Evolutionary conservation across 2,329 filamentous ascomycete genomes (phyloP).

Genomic region (Beauveria medogensis): DNA sequence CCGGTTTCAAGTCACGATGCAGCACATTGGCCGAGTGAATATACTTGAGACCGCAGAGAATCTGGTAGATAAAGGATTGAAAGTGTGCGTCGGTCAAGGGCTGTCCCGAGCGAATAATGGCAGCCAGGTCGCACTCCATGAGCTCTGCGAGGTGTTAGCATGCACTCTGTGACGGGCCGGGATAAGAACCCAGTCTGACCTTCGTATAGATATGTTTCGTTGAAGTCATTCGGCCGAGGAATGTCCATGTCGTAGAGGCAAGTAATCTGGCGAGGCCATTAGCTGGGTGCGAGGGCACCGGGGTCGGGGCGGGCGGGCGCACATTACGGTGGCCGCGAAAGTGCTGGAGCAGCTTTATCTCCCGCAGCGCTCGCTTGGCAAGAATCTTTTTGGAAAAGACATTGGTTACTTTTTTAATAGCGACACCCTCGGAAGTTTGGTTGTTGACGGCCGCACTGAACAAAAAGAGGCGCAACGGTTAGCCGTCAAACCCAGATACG

Average conservation of each 20-base stretch:
- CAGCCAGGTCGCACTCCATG: constrained; percentile 98
- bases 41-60: constrained; percentile 96
- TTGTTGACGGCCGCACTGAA: constrained; percentile 83
- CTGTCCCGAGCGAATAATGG: constrained; percentile 95
- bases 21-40: constrained; percentile 98
- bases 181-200: constrained; percentile 45
- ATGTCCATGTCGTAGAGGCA: constrained; percentile 99
- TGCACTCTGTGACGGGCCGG: neutral
- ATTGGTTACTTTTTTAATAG: constrained; percentile 99
- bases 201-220: constrained; percentile 98
- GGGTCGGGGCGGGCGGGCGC: constrained; percentile 24
- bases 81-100: constrained; percentile 97
- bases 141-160: constrained; percentile 54
- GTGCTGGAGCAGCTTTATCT: constrained; percentile 98
- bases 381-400: constrained; percentile 99
- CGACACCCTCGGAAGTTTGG: constrained; percentile 84
- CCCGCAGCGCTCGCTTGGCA: constrained; percentile 91
- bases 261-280: constrained; percentile 65
- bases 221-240: constrained; percentile 93
- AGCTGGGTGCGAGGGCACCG: constrained; percentile 21
- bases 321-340: constrained; percentile 87
- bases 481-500: neutral
- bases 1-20: constrained; percentile 93
- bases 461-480: constrained; percentile 11
- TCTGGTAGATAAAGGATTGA: constrained; percentile 99